These are phyloP conservation scores for Claviceps lovelessii DNA, from an alignment of 2,329 filamentous ascomycete genomes.

Conservation along the genomic window DNA sequence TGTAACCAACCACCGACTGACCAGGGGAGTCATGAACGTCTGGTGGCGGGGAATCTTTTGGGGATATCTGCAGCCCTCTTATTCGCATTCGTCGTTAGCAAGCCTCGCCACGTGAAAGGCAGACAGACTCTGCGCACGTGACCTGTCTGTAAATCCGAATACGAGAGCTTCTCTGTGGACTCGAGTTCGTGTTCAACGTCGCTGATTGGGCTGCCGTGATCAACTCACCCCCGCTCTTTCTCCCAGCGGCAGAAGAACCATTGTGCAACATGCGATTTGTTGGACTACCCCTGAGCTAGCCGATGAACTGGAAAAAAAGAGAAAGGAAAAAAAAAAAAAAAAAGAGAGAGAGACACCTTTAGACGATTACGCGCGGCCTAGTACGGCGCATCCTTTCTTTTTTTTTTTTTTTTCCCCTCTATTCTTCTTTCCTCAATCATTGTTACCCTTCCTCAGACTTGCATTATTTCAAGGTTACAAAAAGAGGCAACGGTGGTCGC, in stretches of 20 bases:
- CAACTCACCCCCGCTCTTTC: not conserved
- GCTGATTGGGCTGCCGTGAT: slow-evolving; percentile 3
- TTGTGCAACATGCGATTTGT: not conserved
- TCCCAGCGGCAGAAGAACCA: not conserved
- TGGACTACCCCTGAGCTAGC: not conserved
- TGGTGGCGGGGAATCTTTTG: not conserved
- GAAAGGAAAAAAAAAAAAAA: not conserved
- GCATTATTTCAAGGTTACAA: not conserved
- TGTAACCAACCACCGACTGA: no score
- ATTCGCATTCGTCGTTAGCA: not conserved
- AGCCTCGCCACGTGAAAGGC: not conserved
- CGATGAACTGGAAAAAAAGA: not conserved
- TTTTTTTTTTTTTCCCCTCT: not conserved
- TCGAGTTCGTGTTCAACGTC: not conserved
- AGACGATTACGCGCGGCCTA: not conserved
- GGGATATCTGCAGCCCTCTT: not conserved
- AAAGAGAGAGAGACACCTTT: not conserved
- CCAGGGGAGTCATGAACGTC: not conserved
- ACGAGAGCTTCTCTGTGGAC: not conserved
- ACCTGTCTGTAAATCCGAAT: slow-evolving; percentile 2
- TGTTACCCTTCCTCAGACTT: not conserved
- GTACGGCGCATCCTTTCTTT: not conserved
- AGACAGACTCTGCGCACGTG: not conserved
- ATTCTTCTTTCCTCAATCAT: not conserved
- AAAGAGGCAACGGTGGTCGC: not conserved